These are phyloP conservation scores for Citrus trifoliata DNA, from an alignment of 345 rosid species.

Conservation along the genomic window DNA sequence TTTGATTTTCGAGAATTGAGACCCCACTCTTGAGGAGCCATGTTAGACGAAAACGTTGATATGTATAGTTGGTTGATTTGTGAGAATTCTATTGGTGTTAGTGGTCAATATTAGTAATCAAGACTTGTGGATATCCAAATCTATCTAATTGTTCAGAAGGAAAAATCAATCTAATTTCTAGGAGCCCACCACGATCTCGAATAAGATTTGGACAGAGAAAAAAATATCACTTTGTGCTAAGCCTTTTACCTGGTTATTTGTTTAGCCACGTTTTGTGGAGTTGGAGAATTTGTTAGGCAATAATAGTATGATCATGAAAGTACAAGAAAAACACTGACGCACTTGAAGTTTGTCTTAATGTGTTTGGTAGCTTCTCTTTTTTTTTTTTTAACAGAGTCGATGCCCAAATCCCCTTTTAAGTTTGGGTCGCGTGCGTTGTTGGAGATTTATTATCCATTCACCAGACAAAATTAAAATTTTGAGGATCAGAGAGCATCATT, in stretches of 20 bases:
- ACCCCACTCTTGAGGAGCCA: not conserved
- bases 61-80: not conserved
- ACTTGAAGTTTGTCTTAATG: too few species aligned
- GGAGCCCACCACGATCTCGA: slow-evolving; percentile 10
- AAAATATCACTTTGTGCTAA: not conserved
- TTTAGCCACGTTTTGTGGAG: not conserved
- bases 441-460: not conserved
- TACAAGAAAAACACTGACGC: not conserved
- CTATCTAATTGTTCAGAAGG: too few species aligned
- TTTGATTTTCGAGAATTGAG: not conserved
- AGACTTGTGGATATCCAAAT: not conserved
- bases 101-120: not conserved
- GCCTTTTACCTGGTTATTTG: not conserved
- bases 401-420: too few species aligned
- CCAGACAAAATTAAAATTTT: too few species aligned
- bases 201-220: not conserved
- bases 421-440: too few species aligned
- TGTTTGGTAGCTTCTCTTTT: too few species aligned
- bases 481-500: not conserved
- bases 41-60: not conserved
- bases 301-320: too few species aligned
- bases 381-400: too few species aligned
- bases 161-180: not conserved
- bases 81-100: not conserved
- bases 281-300: not conserved